Evolutionary conservation across 2,329 filamentous ascomycete genomes (phyloP), one percentile per base, ranked within the genome.

Genomic region (Xylariaceae sp.): DNA sequence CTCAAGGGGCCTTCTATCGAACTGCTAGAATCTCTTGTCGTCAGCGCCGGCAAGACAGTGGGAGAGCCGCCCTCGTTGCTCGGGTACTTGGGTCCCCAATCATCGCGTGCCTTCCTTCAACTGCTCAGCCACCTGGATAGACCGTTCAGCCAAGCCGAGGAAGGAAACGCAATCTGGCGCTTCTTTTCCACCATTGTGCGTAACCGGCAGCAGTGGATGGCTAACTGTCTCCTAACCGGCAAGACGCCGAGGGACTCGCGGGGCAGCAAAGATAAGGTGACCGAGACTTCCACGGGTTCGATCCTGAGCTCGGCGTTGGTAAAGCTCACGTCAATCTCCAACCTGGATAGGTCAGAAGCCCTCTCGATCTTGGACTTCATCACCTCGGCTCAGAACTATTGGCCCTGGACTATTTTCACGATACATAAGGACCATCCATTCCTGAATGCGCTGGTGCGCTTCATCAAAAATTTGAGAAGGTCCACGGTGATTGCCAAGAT

Each of bases 181-280:
- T 81, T 98, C 55, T 79, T 97, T 37, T 85, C 89, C 2, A 81
- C 83, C 3, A 83, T 97, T 32, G 77, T 98, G 44, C 84, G 85
- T 50, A 89, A 88, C 58, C 82, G 88, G 47, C 92, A 98, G 59
- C 89, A 95, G 57, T 97, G 90, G 86, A 86, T 98, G 68, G 87
- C 90, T 0, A 87, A 95, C 46, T 94, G 89, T 56, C 72, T 98
- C 7, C 77, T 97, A 27, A 96, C 88, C 5, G 92, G 89, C 15
- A 83, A 81, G 55, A 88, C 88, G 1, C 88, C 90, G 3, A 79
- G 85, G 46, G 81, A 92, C 51, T 76, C 83, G 4, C 67, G 88
- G 54, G 78, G 78, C 47, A 67, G 66, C 30, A 71, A 70, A 32
- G 63, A 68, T 32, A 74, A 74, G 50, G 66, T 73, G 18, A 66